Evolutionary conservation across 1,284 basidiomycete species (phyloP).

Genomic region (Sutorius eximius): DNA sequence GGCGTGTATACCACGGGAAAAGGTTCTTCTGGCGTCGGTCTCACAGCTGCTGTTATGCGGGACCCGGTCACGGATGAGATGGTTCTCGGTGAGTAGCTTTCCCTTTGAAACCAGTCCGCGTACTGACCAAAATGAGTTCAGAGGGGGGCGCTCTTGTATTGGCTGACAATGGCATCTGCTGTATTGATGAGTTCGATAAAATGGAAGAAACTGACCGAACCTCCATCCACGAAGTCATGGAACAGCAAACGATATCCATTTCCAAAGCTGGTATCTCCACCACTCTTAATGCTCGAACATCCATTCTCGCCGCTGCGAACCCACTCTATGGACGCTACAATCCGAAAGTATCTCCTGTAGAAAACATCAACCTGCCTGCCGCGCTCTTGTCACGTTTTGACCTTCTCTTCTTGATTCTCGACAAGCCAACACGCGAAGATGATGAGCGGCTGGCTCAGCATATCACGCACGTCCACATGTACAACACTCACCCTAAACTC

Average conservation of each 20-base stretch:
- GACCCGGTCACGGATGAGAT: constrained; percentile 99
- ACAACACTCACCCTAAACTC: constrained; percentile 84
- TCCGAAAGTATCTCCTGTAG: constrained; percentile 93
- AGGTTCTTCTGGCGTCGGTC: constrained; percentile 96
- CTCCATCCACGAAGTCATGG: constrained; percentile 99
- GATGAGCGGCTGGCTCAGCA: constrained; percentile 97
- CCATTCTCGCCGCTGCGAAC: constrained; percentile 97
- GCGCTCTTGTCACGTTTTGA: constrained; percentile 96
- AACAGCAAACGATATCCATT: constrained; percentile 99
- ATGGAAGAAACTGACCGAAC: constrained; percentile 99
- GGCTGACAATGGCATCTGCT: constrained; percentile 99
- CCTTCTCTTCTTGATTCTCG: constrained; percentile 94
- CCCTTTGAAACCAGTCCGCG: neutral
- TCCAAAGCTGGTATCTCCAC: constrained; percentile 99
- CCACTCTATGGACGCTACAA: constrained; percentile 99
- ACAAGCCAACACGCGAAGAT: constrained; percentile 92
- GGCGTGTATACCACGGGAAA: constrained; percentile 99
- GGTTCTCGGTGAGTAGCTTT: constrained; percentile 78
- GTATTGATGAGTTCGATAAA: constrained; percentile 99
- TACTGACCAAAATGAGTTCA: constrained; percentile 35
- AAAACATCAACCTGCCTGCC: constrained; percentile 99
- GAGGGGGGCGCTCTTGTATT: constrained; percentile 98
- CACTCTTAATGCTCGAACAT: constrained; percentile 97
- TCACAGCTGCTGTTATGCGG: constrained; percentile 98
- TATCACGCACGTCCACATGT: constrained; percentile 98